A percentile compares a stretch with the other conserved stretches of the same genome.
Conservation (phyloP, 495 filamentous ascomycete species). For the Beverwykella pulmonaria region DNA sequence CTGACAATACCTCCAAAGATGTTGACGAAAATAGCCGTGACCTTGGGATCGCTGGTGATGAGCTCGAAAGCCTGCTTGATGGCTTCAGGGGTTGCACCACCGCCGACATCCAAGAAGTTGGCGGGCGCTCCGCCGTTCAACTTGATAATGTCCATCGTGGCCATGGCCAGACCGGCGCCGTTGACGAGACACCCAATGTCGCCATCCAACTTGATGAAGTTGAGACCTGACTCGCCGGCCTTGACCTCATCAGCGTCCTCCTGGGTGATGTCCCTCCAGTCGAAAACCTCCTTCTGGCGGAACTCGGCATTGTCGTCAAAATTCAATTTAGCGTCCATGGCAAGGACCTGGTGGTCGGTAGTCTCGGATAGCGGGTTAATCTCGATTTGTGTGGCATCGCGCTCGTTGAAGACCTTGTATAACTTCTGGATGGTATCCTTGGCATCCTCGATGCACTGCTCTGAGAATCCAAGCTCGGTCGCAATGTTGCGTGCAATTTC, state of each 20-base stretch:
- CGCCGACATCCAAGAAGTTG: slow-evolving; percentile 98
- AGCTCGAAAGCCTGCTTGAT: slow-evolving; percentile 98
- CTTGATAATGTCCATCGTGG: slow-evolving; percentile 99
- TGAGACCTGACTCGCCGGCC: slow-evolving; percentile 88
- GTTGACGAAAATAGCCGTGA: slow-evolving; percentile 98
- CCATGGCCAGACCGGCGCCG: slow-evolving; percentile 98
- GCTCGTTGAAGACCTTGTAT: slow-evolving; percentile 97
- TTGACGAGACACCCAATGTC: slow-evolving; percentile 99
- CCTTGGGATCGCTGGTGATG: slow-evolving; percentile 97
- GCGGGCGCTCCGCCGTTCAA: slow-evolving; percentile 94
- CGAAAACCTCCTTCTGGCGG: slow-evolving; percentile 94
- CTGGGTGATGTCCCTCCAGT: slow-evolving; percentile 89
- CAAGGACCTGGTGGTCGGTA: slow-evolving; percentile 92
- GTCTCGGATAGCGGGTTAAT: slow-evolving; percentile 99
- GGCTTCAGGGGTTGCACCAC: slow-evolving; percentile 92
- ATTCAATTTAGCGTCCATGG: slow-evolving; percentile 97
- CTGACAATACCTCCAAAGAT: slow-evolving; percentile 99
- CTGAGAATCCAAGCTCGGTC: slow-evolving; percentile 90
- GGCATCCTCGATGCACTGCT: slow-evolving; percentile 93
- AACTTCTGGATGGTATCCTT: slow-evolving; percentile 96
- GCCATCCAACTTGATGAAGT: slow-evolving; percentile 99
- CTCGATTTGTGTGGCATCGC: slow-evolving; percentile 97
- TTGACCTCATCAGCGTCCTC: slow-evolving; percentile 98
- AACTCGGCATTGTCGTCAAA: slow-evolving; percentile 99
- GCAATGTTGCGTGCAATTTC: slow-evolving; percentile 90